A percentile compares a stretch with the other conserved stretches of the same genome.
Conservation (phyloP, 108 stramenopile genomes). For the Seminavis robusta region DNA sequence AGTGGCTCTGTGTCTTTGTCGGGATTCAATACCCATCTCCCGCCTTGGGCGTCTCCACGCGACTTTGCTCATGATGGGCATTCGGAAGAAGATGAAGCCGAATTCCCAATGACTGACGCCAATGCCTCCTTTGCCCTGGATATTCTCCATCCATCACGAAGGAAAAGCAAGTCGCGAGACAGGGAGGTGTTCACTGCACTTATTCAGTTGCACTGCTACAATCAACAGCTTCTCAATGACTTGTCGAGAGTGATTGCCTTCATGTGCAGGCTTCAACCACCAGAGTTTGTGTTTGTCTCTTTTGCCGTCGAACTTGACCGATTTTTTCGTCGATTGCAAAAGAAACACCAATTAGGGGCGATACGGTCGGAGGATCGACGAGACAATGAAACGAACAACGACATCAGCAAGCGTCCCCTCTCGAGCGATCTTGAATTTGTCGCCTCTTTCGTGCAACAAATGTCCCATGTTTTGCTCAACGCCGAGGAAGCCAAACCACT, state of each 20-base stretch:
- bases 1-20: too few species aligned
- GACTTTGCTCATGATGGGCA: too few species aligned
- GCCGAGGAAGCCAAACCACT: constrained; percentile 59
- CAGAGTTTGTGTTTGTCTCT: constrained; percentile 82
- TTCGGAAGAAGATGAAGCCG: too few species aligned
- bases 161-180: constrained; percentile 61
- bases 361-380: not conserved
- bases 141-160: constrained; percentile 45
- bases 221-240: constrained; percentile 61
- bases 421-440: constrained; percentile 73
- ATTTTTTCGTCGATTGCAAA: constrained; percentile 33
- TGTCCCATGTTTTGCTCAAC: constrained; percentile 71
- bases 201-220: constrained; percentile 64
- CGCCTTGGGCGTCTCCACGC: too few species aligned
- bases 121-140: constrained; percentile 69
- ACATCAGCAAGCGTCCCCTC: not conserved
- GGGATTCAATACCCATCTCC: too few species aligned
- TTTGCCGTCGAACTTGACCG: constrained; percentile 76
- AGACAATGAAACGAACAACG: not conserved
- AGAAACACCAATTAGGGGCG: constrained; percentile 1
- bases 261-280: constrained; percentile 83
- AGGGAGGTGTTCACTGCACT: constrained; percentile 74
- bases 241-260: constrained; percentile 70
- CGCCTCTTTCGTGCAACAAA: constrained; percentile 76
- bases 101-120: constrained; percentile 52